Conservation (phyloP, 805 yeast species). For the Metschnikowia kunwiensis region DNA sequence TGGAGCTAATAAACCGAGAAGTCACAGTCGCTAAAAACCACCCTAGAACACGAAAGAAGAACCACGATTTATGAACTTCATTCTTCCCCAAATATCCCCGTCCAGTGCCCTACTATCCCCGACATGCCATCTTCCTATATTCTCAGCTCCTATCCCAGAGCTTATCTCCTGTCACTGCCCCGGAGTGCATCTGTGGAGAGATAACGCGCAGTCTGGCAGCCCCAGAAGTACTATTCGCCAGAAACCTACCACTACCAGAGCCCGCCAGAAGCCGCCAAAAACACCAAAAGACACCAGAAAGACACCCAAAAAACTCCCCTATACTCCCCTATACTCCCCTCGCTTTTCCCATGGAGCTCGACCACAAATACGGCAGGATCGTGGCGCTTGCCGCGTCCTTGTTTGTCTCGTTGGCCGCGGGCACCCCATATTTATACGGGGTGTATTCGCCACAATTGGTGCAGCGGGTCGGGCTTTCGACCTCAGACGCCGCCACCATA, state of each 20-base stretch:
- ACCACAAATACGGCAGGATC: slow-evolving; percentile 18
- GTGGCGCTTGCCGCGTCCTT: slow-evolving; percentile 31
- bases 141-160: neutral
- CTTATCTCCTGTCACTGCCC: slow-evolving; percentile 1
- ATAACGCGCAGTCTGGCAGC: slow-evolving; percentile 7
- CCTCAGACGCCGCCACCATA: slow-evolving; percentile 60
- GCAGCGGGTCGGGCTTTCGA: slow-evolving; percentile 51
- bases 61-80: too few relatives aligned
- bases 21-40: too few relatives aligned
- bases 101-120: too few relatives aligned
- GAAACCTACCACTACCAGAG: too few relatives aligned
- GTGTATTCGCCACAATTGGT: slow-evolving; percentile 74
- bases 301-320: too few relatives aligned
- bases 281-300: too few relatives aligned
- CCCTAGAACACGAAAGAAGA: too few relatives aligned
- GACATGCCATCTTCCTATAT: too few relatives aligned
- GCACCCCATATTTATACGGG: slow-evolving; percentile 73
- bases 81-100: too few relatives aligned
- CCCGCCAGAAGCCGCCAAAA: too few relatives aligned
- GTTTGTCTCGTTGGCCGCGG: slow-evolving; percentile 62
- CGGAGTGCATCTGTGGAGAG: slow-evolving; percentile 7
- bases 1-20: too few relatives aligned
- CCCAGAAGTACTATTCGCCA: too few relatives aligned
- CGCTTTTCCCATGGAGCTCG: neutral
- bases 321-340: neutral